Evolutionary conservation across 2,329 filamentous ascomycete species (phyloP).

Genomic region (Dactylellina sp.): DNA sequence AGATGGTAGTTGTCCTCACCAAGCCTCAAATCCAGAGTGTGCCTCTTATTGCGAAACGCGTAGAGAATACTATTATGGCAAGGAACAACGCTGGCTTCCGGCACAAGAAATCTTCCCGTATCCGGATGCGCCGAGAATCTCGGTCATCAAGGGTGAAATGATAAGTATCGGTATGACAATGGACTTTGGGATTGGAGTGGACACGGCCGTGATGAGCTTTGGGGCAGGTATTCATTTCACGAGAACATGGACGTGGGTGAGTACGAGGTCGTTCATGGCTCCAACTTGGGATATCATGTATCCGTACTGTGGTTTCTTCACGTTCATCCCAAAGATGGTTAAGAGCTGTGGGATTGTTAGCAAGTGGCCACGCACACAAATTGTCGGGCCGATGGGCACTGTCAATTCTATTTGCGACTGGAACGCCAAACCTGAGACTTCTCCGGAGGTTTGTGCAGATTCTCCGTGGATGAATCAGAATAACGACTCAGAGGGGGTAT

Average conservation of each 20-base stretch:
- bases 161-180: constrained; percentile 10
- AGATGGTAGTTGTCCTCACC: constrained; percentile 31
- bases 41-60: constrained; percentile 32
- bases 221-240: constrained; percentile 11
- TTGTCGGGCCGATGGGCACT: constrained; percentile 17
- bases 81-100: constrained; percentile 38
- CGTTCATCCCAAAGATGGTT: constrained; percentile 50
- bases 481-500: constrained; percentile 26
- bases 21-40: constrained; percentile 19
- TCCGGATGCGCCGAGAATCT: constrained; percentile 31
- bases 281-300: constrained; percentile 31
- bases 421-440: neutral
- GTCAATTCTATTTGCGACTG: constrained; percentile 15
- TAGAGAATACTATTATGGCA: constrained; percentile 45
- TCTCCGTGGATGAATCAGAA: constrained; percentile 30
- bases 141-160: constrained; percentile 36
- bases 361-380: constrained; percentile 12
- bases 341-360: constrained; percentile 34
- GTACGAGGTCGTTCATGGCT: constrained; percentile 15
- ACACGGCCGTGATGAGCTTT: neutral
- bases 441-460: constrained; percentile 18
- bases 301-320: constrained; percentile 49
- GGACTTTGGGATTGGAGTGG: constrained; percentile 19
- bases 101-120: constrained; percentile 48
- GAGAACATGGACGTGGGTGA: constrained; percentile 26